These are phyloP conservation scores for Cymbidium sinense DNA, from an alignment of 106 monocot species.

Conservation along the genomic window DNA sequence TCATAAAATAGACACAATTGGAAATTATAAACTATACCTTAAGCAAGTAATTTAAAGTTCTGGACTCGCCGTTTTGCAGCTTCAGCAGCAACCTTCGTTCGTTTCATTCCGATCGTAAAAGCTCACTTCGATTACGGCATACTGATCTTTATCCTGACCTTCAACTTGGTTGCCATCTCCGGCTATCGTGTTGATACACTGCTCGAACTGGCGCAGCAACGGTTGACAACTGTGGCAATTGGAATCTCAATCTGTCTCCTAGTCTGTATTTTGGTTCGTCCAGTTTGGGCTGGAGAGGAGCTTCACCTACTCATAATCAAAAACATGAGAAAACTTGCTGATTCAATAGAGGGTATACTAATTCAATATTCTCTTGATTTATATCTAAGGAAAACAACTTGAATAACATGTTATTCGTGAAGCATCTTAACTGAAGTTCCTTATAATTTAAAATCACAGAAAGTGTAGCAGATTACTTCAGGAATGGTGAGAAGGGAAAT, in stretches of 20 bases:
- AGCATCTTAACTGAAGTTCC: background rate
- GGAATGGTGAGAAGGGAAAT: background rate
- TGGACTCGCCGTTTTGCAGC: slow-evolving; percentile 11
- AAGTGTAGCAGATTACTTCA: background rate
- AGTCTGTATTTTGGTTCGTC: slow-evolving; percentile 28
- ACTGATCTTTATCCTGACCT: slow-evolving; percentile 8
- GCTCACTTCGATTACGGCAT: slow-evolving; percentile 47
- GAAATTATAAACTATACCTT: background rate
- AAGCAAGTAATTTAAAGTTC: background rate
- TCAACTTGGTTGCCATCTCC: slow-evolving; percentile 28
- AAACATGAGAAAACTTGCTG: slow-evolving; percentile 55
- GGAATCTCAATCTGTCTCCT: slow-evolving; percentile 37
- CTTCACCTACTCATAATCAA: slow-evolving; percentile 33
- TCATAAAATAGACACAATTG: background rate
- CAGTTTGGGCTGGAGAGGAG: slow-evolving; percentile 57
- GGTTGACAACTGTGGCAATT: slow-evolving; percentile 18
- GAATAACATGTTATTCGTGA: background rate
- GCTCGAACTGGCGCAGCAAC: slow-evolving; percentile 24
- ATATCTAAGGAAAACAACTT: background rate
- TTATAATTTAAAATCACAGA: background rate
- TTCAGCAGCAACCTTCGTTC: slow-evolving; percentile 39
- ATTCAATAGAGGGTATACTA: slow-evolving; percentile 38
- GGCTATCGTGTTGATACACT: slow-evolving; percentile 40
- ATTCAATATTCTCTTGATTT: background rate
- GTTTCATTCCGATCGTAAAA: slow-evolving; percentile 42